These are phyloP conservation scores for Solanum rostratum DNA, from an alignment of 257 asterid genomes.

Conservation along the genomic window DNA sequence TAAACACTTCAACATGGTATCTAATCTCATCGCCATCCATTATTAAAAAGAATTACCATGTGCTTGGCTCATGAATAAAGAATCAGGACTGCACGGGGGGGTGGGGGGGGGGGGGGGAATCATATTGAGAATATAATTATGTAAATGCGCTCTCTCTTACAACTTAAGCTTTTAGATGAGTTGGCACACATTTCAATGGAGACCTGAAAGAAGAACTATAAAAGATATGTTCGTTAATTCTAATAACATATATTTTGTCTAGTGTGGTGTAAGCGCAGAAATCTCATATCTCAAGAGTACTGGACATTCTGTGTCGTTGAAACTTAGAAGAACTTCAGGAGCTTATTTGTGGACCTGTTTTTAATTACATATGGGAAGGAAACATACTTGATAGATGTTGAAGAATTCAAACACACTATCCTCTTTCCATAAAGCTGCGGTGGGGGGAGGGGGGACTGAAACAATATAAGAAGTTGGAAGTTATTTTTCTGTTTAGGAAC, in stretches of 20 bases:
- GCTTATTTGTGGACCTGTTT: neutral
- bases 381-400: neutral
- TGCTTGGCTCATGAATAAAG: neutral
- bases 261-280: neutral
- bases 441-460: neutral
- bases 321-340: neutral
- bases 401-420: neutral
- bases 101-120: neutral
- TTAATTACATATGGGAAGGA: neutral
- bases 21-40: neutral
- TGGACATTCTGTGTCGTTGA: neutral
- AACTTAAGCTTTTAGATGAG: neutral
- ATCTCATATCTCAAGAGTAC: neutral
- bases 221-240: neutral
- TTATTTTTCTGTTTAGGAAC: neutral
- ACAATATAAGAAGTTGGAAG: neutral
- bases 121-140: neutral
- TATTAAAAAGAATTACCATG: neutral
- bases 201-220: neutral
- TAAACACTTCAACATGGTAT: neutral
- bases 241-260: neutral
- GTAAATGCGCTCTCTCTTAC: neutral
- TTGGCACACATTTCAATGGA: neutral
- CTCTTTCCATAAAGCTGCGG: neutral
- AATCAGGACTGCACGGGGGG: neutral